These are phyloP conservation scores for Saksenaea vasiformis DNA, from an alignment of 371 early-diverging fungal genomes.

Conservation along the genomic window DNA sequence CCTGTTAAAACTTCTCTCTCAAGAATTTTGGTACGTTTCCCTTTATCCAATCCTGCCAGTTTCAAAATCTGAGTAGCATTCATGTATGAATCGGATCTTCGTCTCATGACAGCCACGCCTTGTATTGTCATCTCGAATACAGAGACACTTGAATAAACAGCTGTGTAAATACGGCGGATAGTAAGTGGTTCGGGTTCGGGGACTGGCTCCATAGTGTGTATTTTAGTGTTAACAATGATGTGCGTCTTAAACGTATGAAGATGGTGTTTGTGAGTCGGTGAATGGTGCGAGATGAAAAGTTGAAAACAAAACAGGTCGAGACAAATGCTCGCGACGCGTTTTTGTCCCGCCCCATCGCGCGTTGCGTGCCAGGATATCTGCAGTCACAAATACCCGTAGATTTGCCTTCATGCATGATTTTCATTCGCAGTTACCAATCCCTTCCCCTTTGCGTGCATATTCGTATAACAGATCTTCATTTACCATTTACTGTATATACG, in stretches of 20 bases:
- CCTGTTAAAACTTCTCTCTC: conserved; percentile 86
- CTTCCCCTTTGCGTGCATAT: too few relatives aligned
- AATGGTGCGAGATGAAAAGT: neutral
- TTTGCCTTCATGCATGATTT: too few relatives aligned
- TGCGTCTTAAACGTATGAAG: neutral
- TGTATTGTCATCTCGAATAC: conserved; percentile 86
- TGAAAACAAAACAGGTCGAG: neutral
- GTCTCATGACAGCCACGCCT: conserved; percentile 88
- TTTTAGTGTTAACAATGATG: neutral
- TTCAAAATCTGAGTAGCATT: conserved; percentile 98
- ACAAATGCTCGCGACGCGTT: conserved; percentile 1
- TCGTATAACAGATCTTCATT: too few relatives aligned
- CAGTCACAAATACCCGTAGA: too few relatives aligned
- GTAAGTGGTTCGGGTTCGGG: neutral
- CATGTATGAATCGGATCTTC: conserved; percentile 90
- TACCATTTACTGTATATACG: too few relatives aligned
- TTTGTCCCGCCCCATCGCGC: neutral
- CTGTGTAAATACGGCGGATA: conserved; percentile 51
- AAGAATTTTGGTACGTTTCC: conserved; percentile 88
- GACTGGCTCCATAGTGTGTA: neutral
- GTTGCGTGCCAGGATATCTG: neutral
- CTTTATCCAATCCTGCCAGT: conserved; percentile 93
- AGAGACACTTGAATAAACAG: conserved; percentile 85
- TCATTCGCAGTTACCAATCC: too few relatives aligned
- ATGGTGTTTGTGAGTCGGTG: neutral